phyloP scores from a whole-genome alignment of 169 alveolate genomes.

The Plasmodium reichenowi region DNA sequence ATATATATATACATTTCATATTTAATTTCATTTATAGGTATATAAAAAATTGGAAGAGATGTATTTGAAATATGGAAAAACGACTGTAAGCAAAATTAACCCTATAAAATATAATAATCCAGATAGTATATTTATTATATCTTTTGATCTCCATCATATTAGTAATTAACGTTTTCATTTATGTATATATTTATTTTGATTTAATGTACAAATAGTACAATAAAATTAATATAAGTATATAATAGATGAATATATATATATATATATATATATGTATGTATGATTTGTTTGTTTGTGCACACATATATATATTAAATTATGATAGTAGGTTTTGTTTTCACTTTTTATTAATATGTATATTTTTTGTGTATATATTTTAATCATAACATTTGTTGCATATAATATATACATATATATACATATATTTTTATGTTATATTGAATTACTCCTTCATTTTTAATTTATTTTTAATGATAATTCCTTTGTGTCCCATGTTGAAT shows the following conservation, averaged over 20 bases:
- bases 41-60: slow-evolving; percentile 15
- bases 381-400: no score
- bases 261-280: background rate
- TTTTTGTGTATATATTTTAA: no score
- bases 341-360: no score
- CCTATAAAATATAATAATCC: background rate
- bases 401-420: no score
- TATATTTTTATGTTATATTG: no score
- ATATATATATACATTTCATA: background rate
- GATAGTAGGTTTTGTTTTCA: no score
- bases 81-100: background rate
- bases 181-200: no score
- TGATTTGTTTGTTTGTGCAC: background rate
- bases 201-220: no score
- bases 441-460: no score
- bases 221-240: no score
- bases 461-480: no score
- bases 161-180: slow-evolving; percentile 4
- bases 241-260: background rate
- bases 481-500: no score
- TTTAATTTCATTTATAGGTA: slow-evolving; percentile 25
- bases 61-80: slow-evolving; percentile 8
- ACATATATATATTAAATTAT: background rate
- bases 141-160: slow-evolving; percentile 48
- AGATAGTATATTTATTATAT: slow-evolving; percentile 1